phyloP scores from a whole-genome alignment of 495 filamentous ascomycete species.

The Trichocladium antarcticum region DNA sequence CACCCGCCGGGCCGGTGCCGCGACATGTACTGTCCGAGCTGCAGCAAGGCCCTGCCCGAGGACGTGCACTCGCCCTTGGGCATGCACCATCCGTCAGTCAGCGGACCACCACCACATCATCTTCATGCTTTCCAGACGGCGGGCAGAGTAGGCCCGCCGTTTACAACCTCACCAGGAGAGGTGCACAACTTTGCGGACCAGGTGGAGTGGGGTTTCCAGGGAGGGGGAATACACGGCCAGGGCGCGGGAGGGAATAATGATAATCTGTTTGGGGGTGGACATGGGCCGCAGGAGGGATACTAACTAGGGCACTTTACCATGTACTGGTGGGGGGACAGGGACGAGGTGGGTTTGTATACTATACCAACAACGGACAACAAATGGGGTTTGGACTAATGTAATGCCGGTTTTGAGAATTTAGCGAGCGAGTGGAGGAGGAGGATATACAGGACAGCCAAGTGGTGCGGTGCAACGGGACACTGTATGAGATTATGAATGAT shows the following conservation, averaged over 20 bases:
- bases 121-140: slow-evolving; percentile 4
- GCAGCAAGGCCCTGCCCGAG: slow-evolving; percentile 16
- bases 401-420: slow-evolving; percentile 2
- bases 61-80: slow-evolving; percentile 10
- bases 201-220: slow-evolving; percentile 10
- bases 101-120: background rate
- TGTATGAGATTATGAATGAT: slow-evolving; percentile 7
- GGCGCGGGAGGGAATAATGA: slow-evolving; percentile 1
- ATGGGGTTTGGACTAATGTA: slow-evolving; percentile 13
- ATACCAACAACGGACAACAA: background rate
- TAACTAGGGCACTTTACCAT: background rate
- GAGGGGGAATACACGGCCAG: slow-evolving; percentile 1
- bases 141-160: background rate
- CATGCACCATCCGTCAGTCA: slow-evolving; percentile 4
- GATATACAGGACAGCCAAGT: background rate
- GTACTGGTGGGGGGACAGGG: background rate
- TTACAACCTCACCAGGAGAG: slow-evolving; percentile 5
- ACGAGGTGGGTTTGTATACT: slow-evolving; percentile 2
- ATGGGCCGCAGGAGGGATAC: slow-evolving; percentile 14
- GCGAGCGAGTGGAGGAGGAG: no score
- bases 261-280: slow-evolving; percentile 14
- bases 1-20: slow-evolving; percentile 18
- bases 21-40: slow-evolving; percentile 21
- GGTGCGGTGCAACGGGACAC: slow-evolving; percentile 1
- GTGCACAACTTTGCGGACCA: slow-evolving; percentile 5